phyloP scores from a whole-genome alignment of 768 basidiomycete genomes.

The Kwoniella sp. region DNA sequence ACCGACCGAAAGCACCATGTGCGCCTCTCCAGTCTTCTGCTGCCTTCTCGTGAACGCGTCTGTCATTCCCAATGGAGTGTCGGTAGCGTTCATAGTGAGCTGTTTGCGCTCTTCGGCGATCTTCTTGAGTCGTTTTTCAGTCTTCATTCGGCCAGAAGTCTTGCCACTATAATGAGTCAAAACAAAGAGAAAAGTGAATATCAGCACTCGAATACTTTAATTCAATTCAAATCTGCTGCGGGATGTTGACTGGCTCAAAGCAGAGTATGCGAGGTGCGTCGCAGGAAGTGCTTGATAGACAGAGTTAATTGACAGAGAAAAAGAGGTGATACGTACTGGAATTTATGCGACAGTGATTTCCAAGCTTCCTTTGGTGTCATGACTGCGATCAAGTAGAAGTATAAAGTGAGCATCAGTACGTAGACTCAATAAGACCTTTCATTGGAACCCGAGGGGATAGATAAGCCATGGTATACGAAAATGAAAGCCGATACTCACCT shows the following conservation, averaged over 20 bases:
- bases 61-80: constrained; percentile 94
- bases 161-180: constrained; percentile 63
- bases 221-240: no score
- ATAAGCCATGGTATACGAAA: no score
- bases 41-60: constrained; percentile 89
- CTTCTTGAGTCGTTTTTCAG: constrained; percentile 92
- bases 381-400: constrained; percentile 14
- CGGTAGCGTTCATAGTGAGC: constrained; percentile 88
- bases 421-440: no score
- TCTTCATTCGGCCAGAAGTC: constrained; percentile 94
- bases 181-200: neutral
- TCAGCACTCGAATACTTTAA: constrained; percentile 1
- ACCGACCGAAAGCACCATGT: constrained; percentile 92
- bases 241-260: no score
- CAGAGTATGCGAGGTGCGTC: no score
- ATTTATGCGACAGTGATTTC: constrained; percentile 96
- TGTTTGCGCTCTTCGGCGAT: constrained; percentile 97
- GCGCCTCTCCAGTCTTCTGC: constrained; percentile 91
- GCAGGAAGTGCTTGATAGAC: no score
- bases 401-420: no score
- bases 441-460: no score
- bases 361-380: constrained; percentile 92
- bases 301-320: no score
- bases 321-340: constrained; percentile 64
- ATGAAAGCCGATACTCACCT: constrained; percentile 50